Evolutionary conservation across 495 filamentous ascomycete genomes (phyloP).

Genomic region (Talaromyces nanjingensis): DNA sequence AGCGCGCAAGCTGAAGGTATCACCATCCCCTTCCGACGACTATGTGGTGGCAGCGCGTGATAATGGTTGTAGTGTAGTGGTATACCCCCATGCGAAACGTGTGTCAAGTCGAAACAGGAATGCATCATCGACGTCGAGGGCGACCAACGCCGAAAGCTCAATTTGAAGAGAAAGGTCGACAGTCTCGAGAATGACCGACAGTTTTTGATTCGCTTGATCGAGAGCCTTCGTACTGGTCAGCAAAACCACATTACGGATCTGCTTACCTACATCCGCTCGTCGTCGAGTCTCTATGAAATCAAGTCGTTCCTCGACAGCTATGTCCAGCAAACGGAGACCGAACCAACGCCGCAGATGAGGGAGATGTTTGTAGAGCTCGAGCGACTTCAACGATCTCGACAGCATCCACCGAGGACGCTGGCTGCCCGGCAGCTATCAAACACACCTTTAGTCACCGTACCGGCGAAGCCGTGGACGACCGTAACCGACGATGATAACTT

Average conservation of each 20-base stretch:
- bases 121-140: constrained; percentile 26
- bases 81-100: constrained; percentile 12
- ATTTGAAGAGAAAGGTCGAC: constrained; percentile 32
- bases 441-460: constrained; percentile 22
- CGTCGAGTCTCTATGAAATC: constrained; percentile 25
- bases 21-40: background rate
- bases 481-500: constrained; percentile 38
- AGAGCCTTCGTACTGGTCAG: constrained; percentile 18
- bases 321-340: constrained; percentile 16
- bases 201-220: constrained; percentile 21
- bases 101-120: constrained; percentile 11
- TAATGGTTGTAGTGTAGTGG: constrained; percentile 25
- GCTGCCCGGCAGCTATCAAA: constrained; percentile 15
- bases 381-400: constrained; percentile 9
- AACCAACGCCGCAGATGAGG: constrained; percentile 19
- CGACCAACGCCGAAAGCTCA: constrained; percentile 29
- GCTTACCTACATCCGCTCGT: constrained; percentile 28
- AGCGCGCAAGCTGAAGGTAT: constrained; percentile 24
- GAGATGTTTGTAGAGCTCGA: constrained; percentile 16
- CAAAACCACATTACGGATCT: constrained; percentile 16
- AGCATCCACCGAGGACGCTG: constrained; percentile 13
- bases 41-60: background rate
- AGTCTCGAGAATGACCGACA: constrained; percentile 23
- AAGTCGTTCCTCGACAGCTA: constrained; percentile 19
- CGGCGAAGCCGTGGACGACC: constrained; percentile 39